phyloP scores from a whole-genome alignment of 352 stramenopile genomes.

The Phytophthora multivora region DNA sequence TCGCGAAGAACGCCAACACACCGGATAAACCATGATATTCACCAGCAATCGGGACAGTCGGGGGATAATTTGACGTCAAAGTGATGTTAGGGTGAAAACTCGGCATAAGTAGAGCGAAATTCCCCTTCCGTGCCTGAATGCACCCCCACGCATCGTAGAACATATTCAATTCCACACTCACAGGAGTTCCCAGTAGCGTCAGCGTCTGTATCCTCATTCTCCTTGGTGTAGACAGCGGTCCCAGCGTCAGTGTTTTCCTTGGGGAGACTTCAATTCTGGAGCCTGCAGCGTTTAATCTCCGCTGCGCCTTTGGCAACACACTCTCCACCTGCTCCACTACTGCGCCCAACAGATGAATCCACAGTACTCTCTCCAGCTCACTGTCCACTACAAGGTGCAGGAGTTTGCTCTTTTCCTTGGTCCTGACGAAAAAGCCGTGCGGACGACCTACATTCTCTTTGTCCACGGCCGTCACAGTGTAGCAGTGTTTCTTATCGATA shows the following conservation, averaged over 20 bases:
- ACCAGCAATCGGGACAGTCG: slow-evolving; percentile 66
- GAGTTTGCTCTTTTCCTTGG: slow-evolving; percentile 56
- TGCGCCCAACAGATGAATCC: slow-evolving; percentile 71
- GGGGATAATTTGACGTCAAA: slow-evolving; percentile 79
- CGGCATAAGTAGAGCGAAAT: slow-evolving; percentile 79
- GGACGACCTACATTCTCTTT: slow-evolving; percentile 60
- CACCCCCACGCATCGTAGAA: slow-evolving; percentile 81
- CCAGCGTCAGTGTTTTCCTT: slow-evolving; percentile 26
- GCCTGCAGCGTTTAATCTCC: slow-evolving; percentile 26
- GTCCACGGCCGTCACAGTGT: slow-evolving; percentile 63
- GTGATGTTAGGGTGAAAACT: slow-evolving; percentile 80
- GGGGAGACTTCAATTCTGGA: slow-evolving; percentile 20
- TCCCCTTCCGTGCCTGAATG: slow-evolving; percentile 76
- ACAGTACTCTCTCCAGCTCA: slow-evolving; percentile 78
- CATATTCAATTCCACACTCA: slow-evolving; percentile 61
- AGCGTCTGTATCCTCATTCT: slow-evolving; percentile 35
- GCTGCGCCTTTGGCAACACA: slow-evolving; percentile 41
- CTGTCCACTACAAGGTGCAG: slow-evolving; percentile 68
- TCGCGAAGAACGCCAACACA: slow-evolving; percentile 73
- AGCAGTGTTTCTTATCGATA: slow-evolving; percentile 45
- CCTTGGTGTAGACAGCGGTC: slow-evolving; percentile 25
- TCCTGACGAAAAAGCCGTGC: slow-evolving; percentile 64
- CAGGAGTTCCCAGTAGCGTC: slow-evolving; percentile 60
- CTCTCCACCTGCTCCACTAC: slow-evolving; percentile 62
- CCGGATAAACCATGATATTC: slow-evolving; percentile 71